These are phyloP conservation scores for Metroxylon sagu DNA, from an alignment of 176 grass and related monocot species.

Conservation along the genomic window DNA sequence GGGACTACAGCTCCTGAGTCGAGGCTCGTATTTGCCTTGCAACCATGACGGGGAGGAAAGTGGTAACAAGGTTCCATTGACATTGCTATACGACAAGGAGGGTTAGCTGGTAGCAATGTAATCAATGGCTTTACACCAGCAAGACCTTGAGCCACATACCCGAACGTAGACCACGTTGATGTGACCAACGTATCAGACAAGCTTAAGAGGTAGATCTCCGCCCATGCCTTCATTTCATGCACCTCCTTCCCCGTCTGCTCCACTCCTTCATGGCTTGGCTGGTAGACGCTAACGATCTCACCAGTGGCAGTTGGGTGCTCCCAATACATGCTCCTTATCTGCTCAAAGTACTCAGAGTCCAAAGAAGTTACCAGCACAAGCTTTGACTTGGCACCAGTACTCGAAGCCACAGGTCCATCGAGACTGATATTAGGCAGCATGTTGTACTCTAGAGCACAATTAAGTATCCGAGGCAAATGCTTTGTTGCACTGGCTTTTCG, in stretches of 20 bases:
- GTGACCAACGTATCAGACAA: too few species aligned
- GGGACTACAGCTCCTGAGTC: too few species aligned
- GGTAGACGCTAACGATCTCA: slow-evolving; percentile 38
- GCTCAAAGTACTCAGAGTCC: slow-evolving; percentile 41
- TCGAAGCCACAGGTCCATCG: not conserved
- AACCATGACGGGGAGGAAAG: too few species aligned
- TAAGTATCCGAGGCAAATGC: slow-evolving; percentile 39
- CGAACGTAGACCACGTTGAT: too few species aligned
- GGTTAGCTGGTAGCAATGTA: too few species aligned
- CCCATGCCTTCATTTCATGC: slow-evolving; percentile 41
- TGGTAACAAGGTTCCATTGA: too few species aligned
- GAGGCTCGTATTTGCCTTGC: too few species aligned
- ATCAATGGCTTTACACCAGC: too few species aligned
- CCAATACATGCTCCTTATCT: slow-evolving; percentile 47
- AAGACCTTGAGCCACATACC: too few species aligned
- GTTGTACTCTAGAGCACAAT: slow-evolving; percentile 33
- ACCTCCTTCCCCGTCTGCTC: slow-evolving; percentile 39
- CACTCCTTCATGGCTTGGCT: slow-evolving; percentile 45
- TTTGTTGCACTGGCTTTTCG: slow-evolving; percentile 34
- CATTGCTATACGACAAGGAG: too few species aligned
- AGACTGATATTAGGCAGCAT: slow-evolving; percentile 28
- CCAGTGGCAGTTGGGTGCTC: slow-evolving; percentile 28
- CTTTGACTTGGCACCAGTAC: slow-evolving; percentile 17
- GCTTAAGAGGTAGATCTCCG: too few species aligned
- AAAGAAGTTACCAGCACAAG: slow-evolving; percentile 49